A percentile compares a stretch with the other conserved stretches of the same genome.
phyloP scores from a whole-genome alignment of 176 grass and related monocot genomes.

The Carex scoparia region DNA sequence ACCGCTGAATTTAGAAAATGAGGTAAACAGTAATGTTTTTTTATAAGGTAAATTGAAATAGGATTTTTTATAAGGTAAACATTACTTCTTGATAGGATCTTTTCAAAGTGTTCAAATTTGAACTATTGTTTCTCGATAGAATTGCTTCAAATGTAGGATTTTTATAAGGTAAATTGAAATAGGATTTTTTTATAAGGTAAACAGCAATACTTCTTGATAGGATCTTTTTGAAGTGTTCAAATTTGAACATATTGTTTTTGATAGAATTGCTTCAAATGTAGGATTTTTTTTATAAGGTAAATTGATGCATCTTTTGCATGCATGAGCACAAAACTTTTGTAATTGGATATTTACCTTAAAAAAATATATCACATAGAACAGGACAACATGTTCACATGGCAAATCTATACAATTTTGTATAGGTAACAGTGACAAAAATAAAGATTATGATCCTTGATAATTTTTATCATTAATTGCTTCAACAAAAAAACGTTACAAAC shows the following conservation, averaged over 20 bases:
- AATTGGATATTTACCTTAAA: not conserved
- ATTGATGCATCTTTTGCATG: not conserved
- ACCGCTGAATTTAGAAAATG: constrained; percentile 47
- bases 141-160: not conserved
- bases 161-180: not conserved
- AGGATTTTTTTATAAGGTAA: not conserved
- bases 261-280: not conserved
- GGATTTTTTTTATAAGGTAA: not conserved
- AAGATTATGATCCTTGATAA: not conserved
- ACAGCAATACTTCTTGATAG: not conserved
- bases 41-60: too few species aligned
- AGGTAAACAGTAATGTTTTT: not conserved
- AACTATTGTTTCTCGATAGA: not conserved
- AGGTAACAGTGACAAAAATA: not conserved
- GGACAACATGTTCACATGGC: not conserved
- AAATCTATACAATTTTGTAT: not conserved
- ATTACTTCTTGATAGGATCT: not conserved
- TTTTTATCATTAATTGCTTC: not conserved
- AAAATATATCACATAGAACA: not conserved
- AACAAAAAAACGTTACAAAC: not conserved
- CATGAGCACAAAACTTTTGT: not conserved
- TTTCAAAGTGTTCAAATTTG: not conserved
- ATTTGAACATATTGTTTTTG: not conserved
- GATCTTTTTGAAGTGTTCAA: not conserved
- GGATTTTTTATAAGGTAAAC: not conserved